Conservation (phyloP, 306 rosid genomes). For the Sechiopsis laciniata region DNA sequence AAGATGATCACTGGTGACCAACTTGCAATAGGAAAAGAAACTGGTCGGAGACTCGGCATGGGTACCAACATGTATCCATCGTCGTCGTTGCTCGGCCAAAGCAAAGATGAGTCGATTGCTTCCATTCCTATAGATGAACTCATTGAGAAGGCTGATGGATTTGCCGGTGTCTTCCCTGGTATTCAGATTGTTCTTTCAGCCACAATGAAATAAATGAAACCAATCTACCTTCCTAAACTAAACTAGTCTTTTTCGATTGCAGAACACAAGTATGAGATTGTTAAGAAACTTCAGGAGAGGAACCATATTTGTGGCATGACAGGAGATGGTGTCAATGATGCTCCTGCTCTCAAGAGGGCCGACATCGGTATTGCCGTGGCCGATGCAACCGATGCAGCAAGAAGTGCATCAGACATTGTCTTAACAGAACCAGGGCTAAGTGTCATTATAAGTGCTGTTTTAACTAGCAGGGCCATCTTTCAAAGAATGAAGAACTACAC, state of each 20-base stretch:
- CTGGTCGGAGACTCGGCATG: constrained; percentile 96
- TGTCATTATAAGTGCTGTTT: constrained; percentile 77
- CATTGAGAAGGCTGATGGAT: constrained; percentile 92
- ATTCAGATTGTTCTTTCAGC: constrained; percentile 21
- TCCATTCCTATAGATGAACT: constrained; percentile 75
- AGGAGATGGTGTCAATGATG: constrained; percentile 93
- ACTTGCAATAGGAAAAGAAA: constrained; percentile 94
- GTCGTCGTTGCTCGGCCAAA: constrained; percentile 65
- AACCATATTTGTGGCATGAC: constrained; percentile 87
- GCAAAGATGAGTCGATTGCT: constrained; percentile 56
- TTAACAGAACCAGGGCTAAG: constrained; percentile 86
- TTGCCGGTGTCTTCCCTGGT: constrained; percentile 97
- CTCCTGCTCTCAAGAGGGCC: constrained; percentile 85
- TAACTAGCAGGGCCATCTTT: constrained; percentile 90
- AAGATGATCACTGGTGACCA: constrained; percentile 98
- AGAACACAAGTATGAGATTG: constrained; percentile 95
- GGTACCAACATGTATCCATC: constrained; percentile 98
- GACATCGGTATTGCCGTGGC: constrained; percentile 95
- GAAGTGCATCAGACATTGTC: constrained; percentile 92
- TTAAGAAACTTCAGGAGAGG: constrained; percentile 64
- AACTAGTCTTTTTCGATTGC: constrained; percentile 21
- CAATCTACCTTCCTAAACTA: neutral
- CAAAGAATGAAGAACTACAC: constrained; percentile 98
- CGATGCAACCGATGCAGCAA: constrained; percentile 90
- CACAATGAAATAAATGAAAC: neutral